These are phyloP conservation scores for Fusarium illudens DNA, from an alignment of 2,329 filamentous ascomycete species.

Conservation along the genomic window DNA sequence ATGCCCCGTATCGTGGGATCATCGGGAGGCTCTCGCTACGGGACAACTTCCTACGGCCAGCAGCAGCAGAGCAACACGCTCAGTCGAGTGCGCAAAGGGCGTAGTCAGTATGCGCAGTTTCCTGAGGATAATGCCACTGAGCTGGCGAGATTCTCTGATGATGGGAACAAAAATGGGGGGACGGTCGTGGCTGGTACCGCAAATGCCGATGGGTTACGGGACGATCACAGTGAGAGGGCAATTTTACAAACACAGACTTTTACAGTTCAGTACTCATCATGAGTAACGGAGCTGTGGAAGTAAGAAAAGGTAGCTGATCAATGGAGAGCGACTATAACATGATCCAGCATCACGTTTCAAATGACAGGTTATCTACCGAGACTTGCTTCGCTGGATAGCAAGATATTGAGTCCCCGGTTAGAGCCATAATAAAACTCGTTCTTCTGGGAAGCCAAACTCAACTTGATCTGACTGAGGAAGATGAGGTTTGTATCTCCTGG, in stretches of 20 bases:
- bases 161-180: constrained; percentile 1
- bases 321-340: too few species aligned
- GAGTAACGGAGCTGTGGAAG: too few species aligned
- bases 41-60: constrained; percentile 9
- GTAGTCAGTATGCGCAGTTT: constrained; percentile 29
- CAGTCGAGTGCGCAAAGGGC: constrained; percentile 24
- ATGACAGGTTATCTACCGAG: too few species aligned
- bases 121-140: constrained; percentile 21
- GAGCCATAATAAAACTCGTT: too few species aligned
- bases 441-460: too few species aligned
- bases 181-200: constrained; percentile 16
- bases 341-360: too few species aligned
- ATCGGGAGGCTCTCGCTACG: neutral
- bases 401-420: too few species aligned
- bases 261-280: constrained; percentile 27
- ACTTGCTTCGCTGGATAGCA: too few species aligned
- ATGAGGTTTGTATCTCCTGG: too few species aligned
- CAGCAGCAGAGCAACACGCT: constrained; percentile 13
- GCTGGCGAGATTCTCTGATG: constrained; percentile 16
- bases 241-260: constrained; percentile 41
- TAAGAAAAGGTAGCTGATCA: too few species aligned
- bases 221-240: constrained; percentile 40
- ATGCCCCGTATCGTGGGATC: constrained; percentile 41
- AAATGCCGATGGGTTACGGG: constrained; percentile 12
- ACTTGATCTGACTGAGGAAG: too few species aligned